Conservation (phyloP, 208 protist genomes). For the Wallacemonas rigidus region DNA sequence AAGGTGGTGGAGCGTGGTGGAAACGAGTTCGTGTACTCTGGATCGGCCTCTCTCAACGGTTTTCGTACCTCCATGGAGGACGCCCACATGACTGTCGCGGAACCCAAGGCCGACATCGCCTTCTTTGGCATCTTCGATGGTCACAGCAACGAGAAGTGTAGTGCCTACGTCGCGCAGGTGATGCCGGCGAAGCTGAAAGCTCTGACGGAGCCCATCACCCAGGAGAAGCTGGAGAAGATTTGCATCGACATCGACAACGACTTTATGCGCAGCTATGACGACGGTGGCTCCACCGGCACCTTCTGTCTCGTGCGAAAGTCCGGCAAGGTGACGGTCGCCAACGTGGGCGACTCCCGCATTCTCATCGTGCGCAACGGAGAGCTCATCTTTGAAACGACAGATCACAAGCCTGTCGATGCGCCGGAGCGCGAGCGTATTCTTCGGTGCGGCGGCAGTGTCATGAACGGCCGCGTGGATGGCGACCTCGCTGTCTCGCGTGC, state of each 20-base stretch:
- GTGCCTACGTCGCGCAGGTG: conserved; percentile 68
- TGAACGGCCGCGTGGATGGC: conserved; percentile 89
- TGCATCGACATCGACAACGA: conserved; percentile 76
- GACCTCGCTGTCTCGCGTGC: conserved; percentile 93
- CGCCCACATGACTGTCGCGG: conserved; percentile 72
- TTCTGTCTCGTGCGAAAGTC: conserved; percentile 73
- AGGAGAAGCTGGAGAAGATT: conserved; percentile 66
- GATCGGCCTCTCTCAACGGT: conserved; percentile 73
- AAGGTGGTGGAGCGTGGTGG: conserved; percentile 83
- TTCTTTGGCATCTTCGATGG: conserved; percentile 92
- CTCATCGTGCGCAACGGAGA: conserved; percentile 68
- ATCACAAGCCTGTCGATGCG: conserved; percentile 90
- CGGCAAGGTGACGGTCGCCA: conserved; percentile 66
- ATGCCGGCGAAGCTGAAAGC: conserved; percentile 55
- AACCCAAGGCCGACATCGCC: conserved; percentile 29
- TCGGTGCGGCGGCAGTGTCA: conserved; percentile 85
- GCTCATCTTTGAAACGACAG: conserved; percentile 76
- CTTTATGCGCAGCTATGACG: conserved; percentile 59
- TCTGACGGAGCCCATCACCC: conserved; percentile 52
- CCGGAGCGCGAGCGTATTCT: conserved; percentile 85
- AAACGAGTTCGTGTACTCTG: conserved; percentile 51
- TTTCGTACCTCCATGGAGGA: conserved; percentile 91
- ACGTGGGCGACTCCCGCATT: conserved; percentile 92
- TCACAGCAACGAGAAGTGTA: conserved; percentile 85
- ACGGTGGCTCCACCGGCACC: conserved; percentile 83